Evolutionary conservation across 129 eudicot species (phyloP).

Genomic region (Flaveria sonorensis): DNA sequence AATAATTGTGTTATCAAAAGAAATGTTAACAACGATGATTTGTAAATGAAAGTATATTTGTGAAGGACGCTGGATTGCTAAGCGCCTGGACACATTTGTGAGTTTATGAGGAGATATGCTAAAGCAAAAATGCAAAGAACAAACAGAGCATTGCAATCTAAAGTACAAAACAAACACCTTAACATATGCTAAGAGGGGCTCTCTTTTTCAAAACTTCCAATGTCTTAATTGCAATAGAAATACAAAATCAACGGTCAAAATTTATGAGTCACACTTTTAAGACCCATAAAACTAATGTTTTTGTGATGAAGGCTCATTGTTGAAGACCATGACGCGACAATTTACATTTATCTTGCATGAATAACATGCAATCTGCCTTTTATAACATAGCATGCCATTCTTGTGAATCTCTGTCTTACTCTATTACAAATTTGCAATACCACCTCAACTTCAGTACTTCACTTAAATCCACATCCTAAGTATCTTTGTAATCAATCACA

Average conservation of each 20-base stretch:
- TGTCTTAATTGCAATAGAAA: not conserved
- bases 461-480: conserved; percentile 2
- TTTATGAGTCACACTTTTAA: not conserved
- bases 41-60: too few species aligned
- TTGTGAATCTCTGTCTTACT: not conserved
- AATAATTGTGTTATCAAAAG: too few species aligned
- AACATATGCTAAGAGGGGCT: not conserved
- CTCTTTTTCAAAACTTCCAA: not conserved
- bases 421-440: conserved; percentile 11
- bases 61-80: too few species aligned
- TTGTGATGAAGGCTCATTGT: conserved; percentile 18
- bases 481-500: conserved; percentile 18
- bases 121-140: not conserved
- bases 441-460: conserved; percentile 28
- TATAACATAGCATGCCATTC: too few species aligned
- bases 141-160: not conserved
- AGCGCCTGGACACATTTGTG: too few species aligned
- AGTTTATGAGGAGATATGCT: too few species aligned
- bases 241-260: conserved; percentile 1
- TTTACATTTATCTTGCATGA: conserved; percentile 18
- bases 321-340: conserved; percentile 23
- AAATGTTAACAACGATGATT: too few species aligned
- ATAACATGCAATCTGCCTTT: conserved; percentile 5
- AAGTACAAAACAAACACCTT: not conserved
- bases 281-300: not conserved